phyloP scores from a whole-genome alignment of 2,329 filamentous ascomycete species.

The Alternaria solani region DNA sequence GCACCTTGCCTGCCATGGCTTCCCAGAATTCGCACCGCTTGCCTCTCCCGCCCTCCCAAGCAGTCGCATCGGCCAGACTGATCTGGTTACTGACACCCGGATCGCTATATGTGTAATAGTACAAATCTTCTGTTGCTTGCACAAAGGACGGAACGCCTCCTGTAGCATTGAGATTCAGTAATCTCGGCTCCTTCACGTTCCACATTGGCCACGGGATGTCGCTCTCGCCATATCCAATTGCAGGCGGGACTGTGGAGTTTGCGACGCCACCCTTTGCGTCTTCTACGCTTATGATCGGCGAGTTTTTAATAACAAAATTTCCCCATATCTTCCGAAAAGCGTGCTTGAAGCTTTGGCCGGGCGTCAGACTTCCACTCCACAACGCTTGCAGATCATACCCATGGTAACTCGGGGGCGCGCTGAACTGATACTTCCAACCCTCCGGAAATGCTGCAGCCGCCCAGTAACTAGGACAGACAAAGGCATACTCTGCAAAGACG shows the following conservation, averaged over 20 bases:
- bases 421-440: slow-evolving; percentile 48
- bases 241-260: slow-evolving; percentile 32
- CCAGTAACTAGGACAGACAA: slow-evolving; percentile 53
- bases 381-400: slow-evolving; percentile 44
- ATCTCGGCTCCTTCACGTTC: slow-evolving; percentile 22
- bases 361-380: slow-evolving; percentile 35
- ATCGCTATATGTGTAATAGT: slow-evolving; percentile 41
- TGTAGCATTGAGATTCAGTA: slow-evolving; percentile 44
- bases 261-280: slow-evolving; percentile 38
- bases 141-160: slow-evolving; percentile 32
- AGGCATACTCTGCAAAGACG: slow-evolving; percentile 57
- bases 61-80: slow-evolving; percentile 34
- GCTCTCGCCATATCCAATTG: slow-evolving; percentile 18
- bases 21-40: slow-evolving; percentile 45
- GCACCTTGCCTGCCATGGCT: slow-evolving; percentile 32
- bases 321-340: slow-evolving; percentile 48
- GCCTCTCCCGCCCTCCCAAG: slow-evolving; percentile 45
- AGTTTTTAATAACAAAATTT: slow-evolving; percentile 39
- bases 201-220: slow-evolving; percentile 42
- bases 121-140: slow-evolving; percentile 32
- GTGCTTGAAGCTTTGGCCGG: slow-evolving; percentile 40
- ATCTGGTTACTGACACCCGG: slow-evolving; percentile 44
- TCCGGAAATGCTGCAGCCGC: slow-evolving; percentile 48
- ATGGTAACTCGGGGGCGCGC: slow-evolving; percentile 39
- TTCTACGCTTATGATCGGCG: slow-evolving; percentile 36